Percentiles rank a stretch among this genome's conserved stretches.
Evolutionary conservation across 192 early-diverging fungal species (phyloP).

Genomic region (Coemansia javaensis): DNA sequence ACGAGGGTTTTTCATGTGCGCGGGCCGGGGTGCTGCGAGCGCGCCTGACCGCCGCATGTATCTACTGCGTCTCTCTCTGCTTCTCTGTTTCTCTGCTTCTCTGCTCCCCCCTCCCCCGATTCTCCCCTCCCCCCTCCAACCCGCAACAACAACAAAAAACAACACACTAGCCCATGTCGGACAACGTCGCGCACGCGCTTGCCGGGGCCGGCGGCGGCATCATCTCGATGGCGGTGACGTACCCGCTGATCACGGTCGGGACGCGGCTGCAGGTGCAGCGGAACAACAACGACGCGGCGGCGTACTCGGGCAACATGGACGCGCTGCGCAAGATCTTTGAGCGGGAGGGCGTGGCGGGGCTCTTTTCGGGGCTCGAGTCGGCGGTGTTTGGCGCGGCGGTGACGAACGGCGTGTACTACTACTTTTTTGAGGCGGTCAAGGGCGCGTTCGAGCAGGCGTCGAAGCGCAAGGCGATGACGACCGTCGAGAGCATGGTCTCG

Average conservation of each 20-base stretch:
- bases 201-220: constrained; percentile 84
- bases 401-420: constrained; percentile 89
- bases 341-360: constrained; percentile 79
- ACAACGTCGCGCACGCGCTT: constrained; percentile 78
- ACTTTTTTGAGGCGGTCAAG: constrained; percentile 89
- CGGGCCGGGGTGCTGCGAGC: too few species aligned
- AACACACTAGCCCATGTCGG: constrained; percentile 67
- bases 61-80: too few species aligned
- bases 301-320: constrained; percentile 64
- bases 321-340: constrained; percentile 83
- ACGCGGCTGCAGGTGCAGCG: constrained; percentile 78
- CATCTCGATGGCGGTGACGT: constrained; percentile 90
- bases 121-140: too few species aligned
- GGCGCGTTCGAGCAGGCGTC: constrained; percentile 69
- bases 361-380: constrained; percentile 92
- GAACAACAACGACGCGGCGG: constrained; percentile 52
- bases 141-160: too few species aligned
- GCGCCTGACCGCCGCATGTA: too few species aligned
- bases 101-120: neutral
- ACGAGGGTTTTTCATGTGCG: too few species aligned
- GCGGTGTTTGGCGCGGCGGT: constrained; percentile 95
- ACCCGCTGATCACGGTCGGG: constrained; percentile 79
- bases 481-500: constrained; percentile 86
- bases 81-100: neutral
- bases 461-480: constrained; percentile 63